Percentiles rank a stretch among this genome's conserved stretches.
These are phyloP conservation scores for Leonotis leonurus DNA, from an alignment of 257 asterid species.

Conservation along the genomic window DNA sequence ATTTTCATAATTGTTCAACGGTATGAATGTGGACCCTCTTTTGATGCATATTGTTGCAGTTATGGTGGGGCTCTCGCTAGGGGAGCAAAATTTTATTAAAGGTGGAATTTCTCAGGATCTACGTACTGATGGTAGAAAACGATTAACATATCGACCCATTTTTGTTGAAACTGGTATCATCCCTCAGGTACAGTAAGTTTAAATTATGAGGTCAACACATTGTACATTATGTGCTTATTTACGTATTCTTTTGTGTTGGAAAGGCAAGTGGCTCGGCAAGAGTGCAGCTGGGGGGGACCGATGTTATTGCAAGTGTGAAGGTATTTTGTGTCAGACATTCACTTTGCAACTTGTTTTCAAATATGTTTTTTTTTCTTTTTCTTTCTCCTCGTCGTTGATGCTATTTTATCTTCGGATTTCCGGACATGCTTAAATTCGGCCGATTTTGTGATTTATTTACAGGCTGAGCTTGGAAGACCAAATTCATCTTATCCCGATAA, in stretches of 20 bases:
- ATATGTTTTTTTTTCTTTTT: conserved; percentile 4
- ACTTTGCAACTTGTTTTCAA: conserved; percentile 4
- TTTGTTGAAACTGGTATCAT: conserved; percentile 75
- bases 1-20: background rate
- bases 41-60: conserved; percentile 17
- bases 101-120: conserved; percentile 90
- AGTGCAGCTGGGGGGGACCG: conserved; percentile 77
- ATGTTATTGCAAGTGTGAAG: conserved; percentile 86
- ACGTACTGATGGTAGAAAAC: conserved; percentile 76
- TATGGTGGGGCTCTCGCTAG: conserved; percentile 78
- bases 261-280: conserved; percentile 96
- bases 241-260: conserved; percentile 19
- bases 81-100: conserved; percentile 60
- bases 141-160: conserved; percentile 58
- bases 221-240: background rate
- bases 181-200: conserved; percentile 50
- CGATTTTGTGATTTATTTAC: conserved; percentile 17
- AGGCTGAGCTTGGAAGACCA: conserved; percentile 94
- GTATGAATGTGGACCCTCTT: background rate
- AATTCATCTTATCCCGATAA: conserved; percentile 59
- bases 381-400: background rate
- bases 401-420: background rate
- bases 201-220: background rate
- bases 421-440: background rate
- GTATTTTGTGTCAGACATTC: conserved; percentile 29